Conservation (phyloP, 768 basidiomycete genomes). For the Imleria badia region DNA sequence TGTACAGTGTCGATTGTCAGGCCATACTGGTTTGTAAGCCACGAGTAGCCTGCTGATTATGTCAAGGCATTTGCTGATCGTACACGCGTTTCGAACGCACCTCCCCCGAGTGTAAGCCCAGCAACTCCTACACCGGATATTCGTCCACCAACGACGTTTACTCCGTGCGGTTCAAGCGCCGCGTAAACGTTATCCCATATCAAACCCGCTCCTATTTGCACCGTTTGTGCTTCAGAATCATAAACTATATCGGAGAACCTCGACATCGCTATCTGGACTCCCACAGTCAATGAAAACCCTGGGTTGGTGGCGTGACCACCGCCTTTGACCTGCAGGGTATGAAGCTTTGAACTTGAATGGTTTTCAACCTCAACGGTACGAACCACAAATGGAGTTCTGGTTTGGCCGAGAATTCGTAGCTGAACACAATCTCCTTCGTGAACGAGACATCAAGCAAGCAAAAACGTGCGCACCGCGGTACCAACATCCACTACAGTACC, state of each 20-base stretch:
- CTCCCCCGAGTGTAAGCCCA: constrained; percentile 58
- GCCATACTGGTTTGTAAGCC: constrained; percentile 60
- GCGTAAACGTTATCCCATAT: constrained; percentile 68
- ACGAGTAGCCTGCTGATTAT: constrained; percentile 25
- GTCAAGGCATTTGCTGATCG: background rate
- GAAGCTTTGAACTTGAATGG: too few relatives aligned
- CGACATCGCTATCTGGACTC: constrained; percentile 57
- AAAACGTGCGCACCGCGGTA: constrained; percentile 38
- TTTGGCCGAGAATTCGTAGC: constrained; percentile 39
- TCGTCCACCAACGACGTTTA: constrained; percentile 55
- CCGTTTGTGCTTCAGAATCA: constrained; percentile 37
- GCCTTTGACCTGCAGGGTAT: constrained; percentile 49
- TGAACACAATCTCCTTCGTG: background rate
- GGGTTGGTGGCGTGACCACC: constrained; percentile 58
- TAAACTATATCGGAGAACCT: constrained; percentile 44
- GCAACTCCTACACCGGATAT: constrained; percentile 59
- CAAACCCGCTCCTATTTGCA: constrained; percentile 38
- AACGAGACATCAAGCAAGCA: too few relatives aligned
- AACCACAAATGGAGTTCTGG: constrained; percentile 30
- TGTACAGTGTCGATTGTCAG: constrained; percentile 54
- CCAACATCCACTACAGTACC: constrained; percentile 51
- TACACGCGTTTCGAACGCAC: constrained; percentile 13
- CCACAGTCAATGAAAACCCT: constrained; percentile 56
- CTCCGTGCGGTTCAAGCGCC: constrained; percentile 42
- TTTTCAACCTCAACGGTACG: constrained; percentile 1